These are phyloP conservation scores for Gonapodya sp. DNA, from an alignment of 192 early-diverging fungal species.

Conservation along the genomic window DNA sequence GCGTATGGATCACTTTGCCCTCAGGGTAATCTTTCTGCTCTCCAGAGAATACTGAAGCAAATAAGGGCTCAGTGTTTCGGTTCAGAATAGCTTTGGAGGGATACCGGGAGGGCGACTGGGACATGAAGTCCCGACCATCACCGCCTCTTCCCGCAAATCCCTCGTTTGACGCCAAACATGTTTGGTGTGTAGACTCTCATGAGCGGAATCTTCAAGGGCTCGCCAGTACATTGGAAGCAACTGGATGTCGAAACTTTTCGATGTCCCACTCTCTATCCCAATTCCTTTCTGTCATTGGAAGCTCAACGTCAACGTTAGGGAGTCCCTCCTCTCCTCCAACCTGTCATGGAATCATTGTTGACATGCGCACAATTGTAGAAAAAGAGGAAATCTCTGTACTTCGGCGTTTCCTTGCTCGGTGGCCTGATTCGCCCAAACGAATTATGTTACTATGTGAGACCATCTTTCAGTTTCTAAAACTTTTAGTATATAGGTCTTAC, in stretches of 20 bases:
- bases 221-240: background rate
- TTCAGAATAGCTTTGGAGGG: background rate
- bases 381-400: background rate
- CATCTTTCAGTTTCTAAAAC: no score
- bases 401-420: background rate
- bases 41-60: background rate
- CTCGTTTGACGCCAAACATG: background rate
- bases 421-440: background rate
- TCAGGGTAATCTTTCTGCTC: background rate
- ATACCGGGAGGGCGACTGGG: background rate
- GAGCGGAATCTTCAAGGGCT: background rate
- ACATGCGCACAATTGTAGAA: background rate
- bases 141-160: background rate
- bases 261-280: background rate
- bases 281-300: background rate
- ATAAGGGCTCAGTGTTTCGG: background rate
- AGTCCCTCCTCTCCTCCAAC: background rate
- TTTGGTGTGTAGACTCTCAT: background rate
- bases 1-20: background rate
- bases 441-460: background rate
- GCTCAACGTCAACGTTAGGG: background rate
- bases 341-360: background rate
- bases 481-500: no score
- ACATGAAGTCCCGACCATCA: background rate
- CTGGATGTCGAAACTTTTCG: background rate